These are phyloP conservation scores for Peniophora sp. DNA, from an alignment of 1,284 basidiomycete species.

Conservation along the genomic window DNA sequence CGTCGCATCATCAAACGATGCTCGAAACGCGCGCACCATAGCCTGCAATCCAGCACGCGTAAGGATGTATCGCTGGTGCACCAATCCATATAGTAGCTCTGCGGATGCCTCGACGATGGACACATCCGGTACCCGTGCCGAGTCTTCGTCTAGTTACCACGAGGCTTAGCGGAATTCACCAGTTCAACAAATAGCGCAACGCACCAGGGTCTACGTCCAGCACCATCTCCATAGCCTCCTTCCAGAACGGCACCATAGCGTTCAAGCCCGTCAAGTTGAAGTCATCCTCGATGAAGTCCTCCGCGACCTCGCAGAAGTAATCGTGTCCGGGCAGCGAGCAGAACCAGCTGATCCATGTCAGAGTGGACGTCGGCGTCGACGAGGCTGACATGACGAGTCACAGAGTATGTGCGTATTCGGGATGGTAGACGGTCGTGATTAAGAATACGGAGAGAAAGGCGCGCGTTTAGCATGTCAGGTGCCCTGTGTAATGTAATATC, in stretches of 20 bases:
- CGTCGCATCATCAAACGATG: conserved; percentile 10
- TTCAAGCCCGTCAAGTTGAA: conserved; percentile 98
- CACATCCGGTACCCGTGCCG: conserved; percentile 87
- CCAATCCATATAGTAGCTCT: conserved; percentile 94
- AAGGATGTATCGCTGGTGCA: conserved; percentile 95
- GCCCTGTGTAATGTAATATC: conserved; percentile 1
- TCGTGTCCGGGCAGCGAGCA: conserved; percentile 97
- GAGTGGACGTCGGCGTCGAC: conserved; percentile 75
- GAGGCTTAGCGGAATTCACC: not conserved
- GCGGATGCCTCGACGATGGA: conserved; percentile 98
- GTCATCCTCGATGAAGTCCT: conserved; percentile 99
- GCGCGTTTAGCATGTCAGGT: conserved; percentile 3
- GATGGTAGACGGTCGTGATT: conserved; percentile 2
- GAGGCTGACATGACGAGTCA: conserved; percentile 45
- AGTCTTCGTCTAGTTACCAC: conserved; percentile 85
- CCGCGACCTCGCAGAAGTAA: conserved; percentile 96
- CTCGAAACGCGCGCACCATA: conserved; percentile 63
- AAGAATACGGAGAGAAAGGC: conserved; percentile 1
- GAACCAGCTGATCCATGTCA: conserved; percentile 99
- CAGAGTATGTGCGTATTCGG: not conserved
- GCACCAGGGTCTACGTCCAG: conserved; percentile 96
- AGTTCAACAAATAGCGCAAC: too few relatives aligned
- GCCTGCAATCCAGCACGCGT: conserved; percentile 90
- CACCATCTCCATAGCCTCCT: conserved; percentile 99
- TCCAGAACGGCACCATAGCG: conserved; percentile 96